A percentile compares a stretch with the other conserved stretches of the same genome.
These are phyloP conservation scores for Inga leiocalycina DNA, from an alignment of 306 rosid species.

Conservation along the genomic window DNA sequence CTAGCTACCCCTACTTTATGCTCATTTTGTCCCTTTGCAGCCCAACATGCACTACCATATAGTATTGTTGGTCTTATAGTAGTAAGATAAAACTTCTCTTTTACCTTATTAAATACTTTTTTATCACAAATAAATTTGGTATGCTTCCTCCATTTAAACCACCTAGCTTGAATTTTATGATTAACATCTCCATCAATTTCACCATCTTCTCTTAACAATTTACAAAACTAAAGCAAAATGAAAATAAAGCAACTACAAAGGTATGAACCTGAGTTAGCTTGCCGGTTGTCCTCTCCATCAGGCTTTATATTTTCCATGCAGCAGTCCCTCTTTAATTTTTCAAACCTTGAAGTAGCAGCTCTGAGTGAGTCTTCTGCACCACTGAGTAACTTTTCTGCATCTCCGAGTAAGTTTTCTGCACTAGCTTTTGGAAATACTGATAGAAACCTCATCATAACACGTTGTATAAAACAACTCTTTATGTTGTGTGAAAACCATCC, in stretches of 20 bases:
- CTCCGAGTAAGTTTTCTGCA: constrained; percentile 63
- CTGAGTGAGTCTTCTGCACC: constrained; percentile 67
- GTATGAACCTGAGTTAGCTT: constrained; percentile 61
- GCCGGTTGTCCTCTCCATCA: constrained; percentile 49
- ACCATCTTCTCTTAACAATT: too few species aligned
- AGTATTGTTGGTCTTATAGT: too few species aligned
- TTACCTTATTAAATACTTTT: too few species aligned
- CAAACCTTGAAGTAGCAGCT: constrained; percentile 71
- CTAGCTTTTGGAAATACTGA: constrained; percentile 70
- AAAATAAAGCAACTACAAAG: constrained; percentile 16
- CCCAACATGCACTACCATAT: too few species aligned
- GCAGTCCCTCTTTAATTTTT: constrained; percentile 64
- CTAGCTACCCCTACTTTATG: too few species aligned
- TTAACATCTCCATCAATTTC: too few species aligned
- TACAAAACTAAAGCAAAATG: constrained; percentile 18
- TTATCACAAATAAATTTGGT: too few species aligned
- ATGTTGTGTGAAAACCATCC: constrained; percentile 74
- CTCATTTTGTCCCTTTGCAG: too few species aligned
- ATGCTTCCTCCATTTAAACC: too few species aligned
- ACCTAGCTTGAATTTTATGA: too few species aligned
- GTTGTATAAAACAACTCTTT: constrained; percentile 66
- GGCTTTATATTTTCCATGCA: constrained; percentile 45
- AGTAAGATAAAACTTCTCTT: too few species aligned
- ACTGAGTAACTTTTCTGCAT: constrained; percentile 33
- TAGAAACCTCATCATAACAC: constrained; percentile 73